Evolutionary conservation across 2,329 filamentous ascomycete genomes (phyloP), one percentile per base, ranked within the genome.

Genomic region (Dendryphion nanum): DNA sequence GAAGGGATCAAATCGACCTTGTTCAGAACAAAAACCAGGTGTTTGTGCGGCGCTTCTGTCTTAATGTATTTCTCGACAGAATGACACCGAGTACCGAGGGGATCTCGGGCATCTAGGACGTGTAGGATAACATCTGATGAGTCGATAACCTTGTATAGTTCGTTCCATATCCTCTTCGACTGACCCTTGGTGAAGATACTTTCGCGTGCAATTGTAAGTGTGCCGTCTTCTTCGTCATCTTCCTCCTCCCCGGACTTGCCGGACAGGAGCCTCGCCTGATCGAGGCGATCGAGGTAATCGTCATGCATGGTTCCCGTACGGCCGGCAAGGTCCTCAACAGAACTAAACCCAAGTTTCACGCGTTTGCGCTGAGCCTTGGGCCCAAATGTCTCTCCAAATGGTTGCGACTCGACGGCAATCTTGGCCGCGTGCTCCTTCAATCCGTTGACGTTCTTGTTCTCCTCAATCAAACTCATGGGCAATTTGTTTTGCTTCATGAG

Each of bases 401-500:
- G 89, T 20, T 85, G 79, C 14, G 83, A 86, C 71, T 95, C 89
- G 33, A 97, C 85, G 7, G 88, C 81, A 73, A 96, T 95, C 75
- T 95, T 97, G 26, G 91, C 91, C 61, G 86, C 79, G 68, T 97
- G 91, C 64, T 95, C 82, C 71, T 95, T 94, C 41, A 95, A 67
- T 0, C 90, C 91, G 57, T 95, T 91, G 53, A 83, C 68, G 36
- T 67, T 69, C 32, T 82, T 77, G 40, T 84, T 76, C 38, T 97
- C 91, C 45, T 82, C 79, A 61, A 98, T 95, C 64, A 98, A 72
- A 52, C 83, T 91, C 89, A 98, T 91, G 28, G 93, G 93, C 33
- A 98, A 77, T 73, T 97, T 97, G 70, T 97, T 97, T 51, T 86
- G 86, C 74, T 96, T 96, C 48, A 98, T 76, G n/a, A 97, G 79